Percentiles rank a stretch among this genome's conserved stretches.
These are phyloP conservation scores for Kwoniella mangroviensis DNA, from an alignment of 768 basidiomycete genomes.

Conservation along the genomic window DNA sequence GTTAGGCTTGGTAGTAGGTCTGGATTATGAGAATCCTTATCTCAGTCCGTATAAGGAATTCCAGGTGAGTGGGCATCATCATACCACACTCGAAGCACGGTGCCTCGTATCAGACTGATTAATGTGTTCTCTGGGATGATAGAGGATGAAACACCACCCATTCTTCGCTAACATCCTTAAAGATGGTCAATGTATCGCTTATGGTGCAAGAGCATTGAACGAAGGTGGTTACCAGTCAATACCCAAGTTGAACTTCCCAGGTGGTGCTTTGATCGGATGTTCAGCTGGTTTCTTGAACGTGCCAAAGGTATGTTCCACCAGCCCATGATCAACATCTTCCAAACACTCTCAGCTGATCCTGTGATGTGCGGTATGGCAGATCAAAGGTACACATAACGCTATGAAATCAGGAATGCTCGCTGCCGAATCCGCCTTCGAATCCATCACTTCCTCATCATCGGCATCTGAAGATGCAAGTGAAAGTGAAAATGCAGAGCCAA, in stretches of 20 bases:
- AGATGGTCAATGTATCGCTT: conserved; percentile 78
- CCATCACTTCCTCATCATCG: conserved; percentile 57
- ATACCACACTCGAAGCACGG: too few species aligned
- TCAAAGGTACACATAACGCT: conserved; percentile 97
- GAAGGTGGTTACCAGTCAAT: conserved; percentile 94
- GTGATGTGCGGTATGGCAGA: conserved; percentile 56
- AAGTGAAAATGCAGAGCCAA: conserved; percentile 51
- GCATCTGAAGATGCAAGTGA: conserved; percentile 37
- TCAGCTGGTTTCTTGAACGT: conserved; percentile 95
- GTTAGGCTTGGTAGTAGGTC: conserved; percentile 86
- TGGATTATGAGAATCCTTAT: conserved; percentile 94
- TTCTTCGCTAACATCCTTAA: conserved; percentile 81
- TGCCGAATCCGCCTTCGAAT: conserved; percentile 80
- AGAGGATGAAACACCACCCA: conserved; percentile 94
- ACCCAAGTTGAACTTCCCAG: conserved; percentile 85
- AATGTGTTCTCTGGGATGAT: conserved; percentile 4
- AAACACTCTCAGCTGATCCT: too few species aligned
- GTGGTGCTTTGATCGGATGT: conserved; percentile 92
- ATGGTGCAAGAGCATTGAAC: conserved; percentile 85
- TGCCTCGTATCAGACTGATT: neutral
- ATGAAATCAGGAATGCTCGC: conserved; percentile 99
- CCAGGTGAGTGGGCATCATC: conserved; percentile 65
- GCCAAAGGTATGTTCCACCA: conserved; percentile 65
- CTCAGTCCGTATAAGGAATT: conserved; percentile 89
- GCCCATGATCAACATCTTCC: neutral